Evolutionary conservation across 2,329 filamentous ascomycete species (phyloP), one percentile per base, ranked within the genome.

Genomic region (Clathrospora elynae): DNA sequence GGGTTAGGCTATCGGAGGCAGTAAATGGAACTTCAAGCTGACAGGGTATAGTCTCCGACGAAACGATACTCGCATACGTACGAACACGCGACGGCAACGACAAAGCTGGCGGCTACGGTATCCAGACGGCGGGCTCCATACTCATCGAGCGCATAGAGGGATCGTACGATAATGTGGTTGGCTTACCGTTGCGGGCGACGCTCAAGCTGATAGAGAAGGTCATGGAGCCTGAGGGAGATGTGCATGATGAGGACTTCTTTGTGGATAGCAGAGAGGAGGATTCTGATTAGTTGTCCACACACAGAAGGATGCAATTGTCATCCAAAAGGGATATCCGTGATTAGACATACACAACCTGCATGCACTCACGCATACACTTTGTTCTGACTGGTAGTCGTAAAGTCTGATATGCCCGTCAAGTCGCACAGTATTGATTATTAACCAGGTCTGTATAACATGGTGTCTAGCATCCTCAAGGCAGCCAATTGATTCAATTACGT

Each of bases 21-120:
- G 6, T n/a, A 7, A 16, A n/a, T 7, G 11, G 4, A 17, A 14
- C 12, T n/a, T n/a, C n/a, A n/a, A n/a, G 18, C 49, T 59, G 22
- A 61, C 37, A 40, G 1, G 12, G 43, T 11, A 20, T 49, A 71
- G 77, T 85, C 4, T 83, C 83, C 10, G 92, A 99, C 73, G 90
- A 95, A 46, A 80, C 96, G 55, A 85, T 97, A 46, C 76, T 89
- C 57, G 81, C 81, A 38, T 91, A 91, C 66, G 86, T 91, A 44
- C 80, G 78, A 63, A 96, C 92, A 14, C 79, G 92, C 41, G 93
- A 99, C 75, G 93, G 93, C 2, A 90, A 84, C 8, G 93, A 97
- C 71, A 99, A 97, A 77, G 93, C 93, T 0, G 93, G 93, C 2
- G 93, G 93, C 0, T 99, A 99, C 71, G 93, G 90, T 1, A 82